phyloP scores from a whole-genome alignment of 192 early-diverging fungal genomes.

The Umbelopsis isabellina region DNA sequence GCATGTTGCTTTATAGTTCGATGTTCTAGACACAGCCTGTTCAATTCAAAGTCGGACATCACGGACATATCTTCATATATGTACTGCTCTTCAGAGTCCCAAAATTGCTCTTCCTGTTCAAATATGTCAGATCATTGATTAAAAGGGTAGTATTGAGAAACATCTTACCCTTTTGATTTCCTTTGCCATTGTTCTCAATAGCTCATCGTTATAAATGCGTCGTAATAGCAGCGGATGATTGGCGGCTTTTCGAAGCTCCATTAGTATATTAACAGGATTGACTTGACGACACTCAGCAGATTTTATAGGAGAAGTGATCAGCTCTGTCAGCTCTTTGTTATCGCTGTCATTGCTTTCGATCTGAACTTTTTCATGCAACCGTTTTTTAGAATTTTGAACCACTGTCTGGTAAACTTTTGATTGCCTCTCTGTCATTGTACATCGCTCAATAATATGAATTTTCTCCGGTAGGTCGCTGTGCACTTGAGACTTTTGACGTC shows the following conservation, averaged over 20 bases:
- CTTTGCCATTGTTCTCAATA: slow-evolving; percentile 69
- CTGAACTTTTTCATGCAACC: slow-evolving; percentile 16
- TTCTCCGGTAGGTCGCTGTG: slow-evolving; percentile 68
- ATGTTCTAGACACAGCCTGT: slow-evolving; percentile 65
- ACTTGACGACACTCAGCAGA: neutral
- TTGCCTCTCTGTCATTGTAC: slow-evolving; percentile 55
- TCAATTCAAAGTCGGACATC: slow-evolving; percentile 87
- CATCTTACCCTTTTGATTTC: slow-evolving; percentile 45
- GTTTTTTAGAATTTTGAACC: slow-evolving; percentile 32
- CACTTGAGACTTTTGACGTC: slow-evolving; percentile 78
- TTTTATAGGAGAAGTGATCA: neutral
- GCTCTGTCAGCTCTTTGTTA: neutral
- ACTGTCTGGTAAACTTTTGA: slow-evolving; percentile 57
- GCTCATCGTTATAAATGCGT: slow-evolving; percentile 57
- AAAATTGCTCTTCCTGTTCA: slow-evolving; percentile 70
- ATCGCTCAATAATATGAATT: slow-evolving; percentile 52
- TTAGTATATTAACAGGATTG: slow-evolving; percentile 53
- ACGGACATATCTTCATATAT: slow-evolving; percentile 86
- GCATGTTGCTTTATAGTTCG: slow-evolving; percentile 46
- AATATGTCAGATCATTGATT: neutral
- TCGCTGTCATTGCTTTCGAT: slow-evolving; percentile 16
- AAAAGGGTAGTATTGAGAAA: neutral
- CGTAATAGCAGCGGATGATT: slow-evolving; percentile 84
- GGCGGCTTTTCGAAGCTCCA: slow-evolving; percentile 85
- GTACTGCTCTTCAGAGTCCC: slow-evolving; percentile 73